Percentiles rank a stretch among this genome's conserved stretches.
These are phyloP conservation scores for Pneumocystis wakefieldiae DNA, from an alignment of 1,139 yeast species.

Conservation along the genomic window DNA sequence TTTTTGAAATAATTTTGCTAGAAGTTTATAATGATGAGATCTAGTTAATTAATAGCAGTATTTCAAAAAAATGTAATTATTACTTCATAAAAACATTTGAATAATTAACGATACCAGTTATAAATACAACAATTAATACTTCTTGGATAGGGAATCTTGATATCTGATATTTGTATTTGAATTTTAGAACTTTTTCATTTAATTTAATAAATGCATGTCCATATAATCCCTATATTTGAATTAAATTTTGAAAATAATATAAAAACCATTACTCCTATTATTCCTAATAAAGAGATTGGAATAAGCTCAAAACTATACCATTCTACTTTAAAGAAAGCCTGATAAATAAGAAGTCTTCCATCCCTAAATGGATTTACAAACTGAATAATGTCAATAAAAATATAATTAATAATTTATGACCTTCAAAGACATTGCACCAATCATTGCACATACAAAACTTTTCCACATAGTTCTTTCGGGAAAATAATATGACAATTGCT, in stretches of 20 bases:
- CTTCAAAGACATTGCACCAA: slow-evolving; percentile 41
- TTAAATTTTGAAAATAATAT: slow-evolving; percentile 37
- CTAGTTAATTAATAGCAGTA: slow-evolving; percentile 35
- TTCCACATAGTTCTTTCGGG: slow-evolving; percentile 46
- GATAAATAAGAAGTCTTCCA: slow-evolving; percentile 40
- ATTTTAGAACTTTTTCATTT: neutral
- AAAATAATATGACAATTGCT: slow-evolving; percentile 32
- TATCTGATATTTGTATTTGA: neutral
- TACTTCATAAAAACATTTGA: neutral
- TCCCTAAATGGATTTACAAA: slow-evolving; percentile 34
- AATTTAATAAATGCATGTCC: neutral
- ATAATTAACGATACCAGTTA: neutral
- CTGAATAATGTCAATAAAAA: slow-evolving; percentile 40
- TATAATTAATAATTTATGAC: slow-evolving; percentile 49
- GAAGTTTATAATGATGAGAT: slow-evolving; percentile 39
- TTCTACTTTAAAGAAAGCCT: slow-evolving; percentile 25
- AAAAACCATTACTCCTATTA: slow-evolving; percentile 34
- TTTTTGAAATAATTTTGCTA: slow-evolving; percentile 27
- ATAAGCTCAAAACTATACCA: slow-evolving; percentile 31
- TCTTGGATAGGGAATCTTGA: neutral
- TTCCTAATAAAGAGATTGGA: slow-evolving; percentile 48
- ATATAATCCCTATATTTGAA: slow-evolving; percentile 27
- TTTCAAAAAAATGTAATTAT: neutral
- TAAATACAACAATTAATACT: neutral
- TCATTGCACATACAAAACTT: slow-evolving; percentile 46